Base-by-base conservation (phyloP, 169 alveolate species). In the Cardiosporidium cionae region DNA sequence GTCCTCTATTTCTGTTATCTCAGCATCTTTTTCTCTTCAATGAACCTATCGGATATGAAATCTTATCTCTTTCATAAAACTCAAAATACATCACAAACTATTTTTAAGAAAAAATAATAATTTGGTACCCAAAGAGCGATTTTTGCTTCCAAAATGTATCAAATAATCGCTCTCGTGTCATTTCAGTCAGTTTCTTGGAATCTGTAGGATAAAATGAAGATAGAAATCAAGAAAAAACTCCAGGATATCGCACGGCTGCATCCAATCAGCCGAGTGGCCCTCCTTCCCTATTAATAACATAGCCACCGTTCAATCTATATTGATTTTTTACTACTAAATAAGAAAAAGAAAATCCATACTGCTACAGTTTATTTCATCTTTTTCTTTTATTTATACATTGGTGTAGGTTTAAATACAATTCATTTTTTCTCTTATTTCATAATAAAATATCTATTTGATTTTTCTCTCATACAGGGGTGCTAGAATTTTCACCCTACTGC, bases 111-210 rank as follows among this genome's bases (percentile, higher is more conserved):
- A n/a, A n/a, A n/a, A n/a, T n/a, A n/a, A n/a, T 16, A 44, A 44
- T 44, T 44, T 44, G n/a, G 63, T 72, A 72, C 68, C 95, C 96
- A 81, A 90, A 91, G 67, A 81, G 82, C 32, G 79, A 67, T 28
- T 53, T 70, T 52, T 83, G 79, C 52, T 76, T 65, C 66, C 80
- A 77, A 53, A 92, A 83, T 74, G 84, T 84, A 23, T 58, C 72
- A 69, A 87, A 89, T 81, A 85, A 86, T 71, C 79, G 80, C 70
- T 92, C 96, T 33, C 98, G 81, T 68, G 78, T 78, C 23, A 68
- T 74, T 37, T 91, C 90, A 34, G 90, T 87, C 78, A 93, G 76
- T 72, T 87, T 91, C 88, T 93, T 93, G 53, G 96, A 91, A 69
- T 93, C 94, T 86, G 65, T 9, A 36, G 52, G 1, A 28, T 4